Base-by-base conservation (phyloP, 805 yeast genomes). In the Maudiozyma barnettii region DNA sequence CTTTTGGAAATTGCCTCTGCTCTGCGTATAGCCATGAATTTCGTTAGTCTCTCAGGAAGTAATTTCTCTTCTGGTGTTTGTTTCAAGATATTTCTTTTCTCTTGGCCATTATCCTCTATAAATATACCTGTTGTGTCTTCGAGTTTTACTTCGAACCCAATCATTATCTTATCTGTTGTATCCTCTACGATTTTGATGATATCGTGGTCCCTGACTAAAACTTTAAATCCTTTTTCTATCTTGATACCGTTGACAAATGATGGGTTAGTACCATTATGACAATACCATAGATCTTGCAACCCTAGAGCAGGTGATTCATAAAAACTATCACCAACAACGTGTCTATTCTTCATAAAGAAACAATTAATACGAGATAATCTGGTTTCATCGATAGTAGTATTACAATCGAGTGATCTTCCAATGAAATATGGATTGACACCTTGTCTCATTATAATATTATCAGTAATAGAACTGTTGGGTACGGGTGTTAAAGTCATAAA, bases 311-410 rank as follows among this genome's bases (percentile, higher is more conserved):
- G 88, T 9, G 84, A 77, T 54, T 81, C 87, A 58, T 69, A 77
- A 4, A 81, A 72, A 30, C 79, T 71, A 29, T 71, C 68, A 13
- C 75, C 74, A 3, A 78, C 75, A 0, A 80, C 80, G 58, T 82
- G 87, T 49, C 88, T 70, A 49, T 79, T 75, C 56, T 78, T 78
- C 46, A 72, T 56, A 13, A 91, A 69, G 29, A 80, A 67, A 63
- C 96, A 89, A 64, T 93, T 98, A 1, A 82, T 72, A 53, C 88
- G 85, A 2, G 97, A 90, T 56, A 91, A 75, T 41, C 96, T 67
- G 54, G 75, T 83, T 54, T 90, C 96, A 30, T 75, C 69, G 16
- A 86, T 76, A 39, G 70, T 70, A 31, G 77, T 73, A 58, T 84
- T 80, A 50, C 85, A 76, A 2, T 73, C 76, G 19, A 73, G 77